phyloP scores from a whole-genome alignment of 164 flowering plant species.

The Umbellularia californica region DNA sequence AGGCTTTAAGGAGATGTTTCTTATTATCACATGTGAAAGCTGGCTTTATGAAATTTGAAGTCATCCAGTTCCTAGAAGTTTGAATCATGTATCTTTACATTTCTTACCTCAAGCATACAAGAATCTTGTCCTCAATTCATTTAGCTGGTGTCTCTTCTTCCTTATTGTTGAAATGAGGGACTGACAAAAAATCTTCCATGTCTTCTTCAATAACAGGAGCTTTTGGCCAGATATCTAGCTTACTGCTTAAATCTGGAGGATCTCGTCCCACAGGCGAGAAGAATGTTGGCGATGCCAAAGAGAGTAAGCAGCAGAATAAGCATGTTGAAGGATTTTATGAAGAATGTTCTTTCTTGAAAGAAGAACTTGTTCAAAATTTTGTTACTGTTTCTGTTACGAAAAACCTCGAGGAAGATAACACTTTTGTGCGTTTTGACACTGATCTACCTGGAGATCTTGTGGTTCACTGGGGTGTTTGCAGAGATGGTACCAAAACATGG shows the following conservation, averaged over 20 bases:
- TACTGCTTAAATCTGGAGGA: constrained; percentile 41
- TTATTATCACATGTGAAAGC: no score
- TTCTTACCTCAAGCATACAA: no score
- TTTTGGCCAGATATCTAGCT: constrained; percentile 47
- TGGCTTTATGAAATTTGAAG: no score
- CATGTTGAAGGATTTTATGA: constrained; percentile 64
- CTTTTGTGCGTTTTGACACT: constrained; percentile 60
- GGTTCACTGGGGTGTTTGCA: constrained; percentile 93
- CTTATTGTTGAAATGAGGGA: constrained; percentile 8
- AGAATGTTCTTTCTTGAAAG: constrained; percentile 57
- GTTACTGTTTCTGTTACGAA: constrained; percentile 54
- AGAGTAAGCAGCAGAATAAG: constrained; percentile 24
- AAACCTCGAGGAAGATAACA: constrained; percentile 46
- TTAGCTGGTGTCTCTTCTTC: background rate
- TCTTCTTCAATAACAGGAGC: constrained; percentile 38
- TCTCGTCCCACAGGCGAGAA: constrained; percentile 28
- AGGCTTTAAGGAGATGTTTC: no score
- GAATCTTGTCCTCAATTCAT: background rate
- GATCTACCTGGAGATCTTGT: constrained; percentile 80
- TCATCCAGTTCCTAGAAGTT: no score
- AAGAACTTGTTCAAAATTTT: constrained; percentile 37
- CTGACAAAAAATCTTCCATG: constrained; percentile 6
- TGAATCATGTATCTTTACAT: no score
- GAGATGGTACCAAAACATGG: constrained; percentile 58
- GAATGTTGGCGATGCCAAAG: constrained; percentile 26